These are phyloP conservation scores for Colletotrichum simmondsii DNA, from an alignment of 2,329 filamentous ascomycete genomes.

Conservation along the genomic window DNA sequence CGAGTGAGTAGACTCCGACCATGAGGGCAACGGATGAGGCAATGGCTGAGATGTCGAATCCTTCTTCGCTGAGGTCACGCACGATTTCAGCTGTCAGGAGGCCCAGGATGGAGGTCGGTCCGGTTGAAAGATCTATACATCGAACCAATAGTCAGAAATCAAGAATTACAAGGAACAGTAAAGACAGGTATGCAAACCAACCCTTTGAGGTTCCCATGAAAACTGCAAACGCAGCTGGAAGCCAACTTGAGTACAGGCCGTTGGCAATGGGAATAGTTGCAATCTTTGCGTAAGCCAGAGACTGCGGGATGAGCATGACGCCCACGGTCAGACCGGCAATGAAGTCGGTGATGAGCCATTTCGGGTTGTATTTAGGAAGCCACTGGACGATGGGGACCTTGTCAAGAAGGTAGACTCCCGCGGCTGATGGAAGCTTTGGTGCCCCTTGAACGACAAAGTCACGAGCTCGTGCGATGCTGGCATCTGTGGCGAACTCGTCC, in stretches of 20 bases:
- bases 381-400: conserved; percentile 73
- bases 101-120: conserved; percentile 73
- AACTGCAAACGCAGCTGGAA: conserved; percentile 66
- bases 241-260: conserved; percentile 69
- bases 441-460: conserved; percentile 44
- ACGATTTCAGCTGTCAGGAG: conserved; percentile 72
- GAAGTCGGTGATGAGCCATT: conserved; percentile 71
- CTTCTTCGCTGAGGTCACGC: conserved; percentile 56
- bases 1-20: conserved; percentile 70
- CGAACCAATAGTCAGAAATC: background rate
- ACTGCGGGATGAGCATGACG: conserved; percentile 70
- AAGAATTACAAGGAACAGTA: background rate
- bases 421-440: conserved; percentile 58
- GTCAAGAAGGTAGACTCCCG: conserved; percentile 66
- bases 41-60: conserved; percentile 54
- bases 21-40: conserved; percentile 72
- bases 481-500: conserved; percentile 43
- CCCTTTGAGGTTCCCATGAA: conserved; percentile 73
- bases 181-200: conserved; percentile 38
- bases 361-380: conserved; percentile 69
- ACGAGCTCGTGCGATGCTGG: conserved; percentile 44
- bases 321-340: conserved; percentile 72
- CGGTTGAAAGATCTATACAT: conserved; percentile 66
- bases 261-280: conserved; percentile 71
- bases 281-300: conserved; percentile 71